Evolutionary conservation across 305 asterid species (phyloP).

Genomic region (Fraxinus paxiana): DNA sequence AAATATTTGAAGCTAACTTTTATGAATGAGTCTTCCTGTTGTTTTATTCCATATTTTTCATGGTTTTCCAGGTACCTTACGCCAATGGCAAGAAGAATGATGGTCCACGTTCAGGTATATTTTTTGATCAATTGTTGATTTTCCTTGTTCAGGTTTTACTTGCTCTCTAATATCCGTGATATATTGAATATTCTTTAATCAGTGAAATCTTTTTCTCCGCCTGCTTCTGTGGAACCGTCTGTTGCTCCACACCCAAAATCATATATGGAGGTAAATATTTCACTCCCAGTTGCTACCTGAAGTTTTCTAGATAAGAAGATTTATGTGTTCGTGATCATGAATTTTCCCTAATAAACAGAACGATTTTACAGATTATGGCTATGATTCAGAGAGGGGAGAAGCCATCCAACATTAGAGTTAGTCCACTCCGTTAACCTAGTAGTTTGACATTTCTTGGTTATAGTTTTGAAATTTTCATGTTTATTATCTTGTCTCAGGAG

Average conservation of each 20-base stretch:
- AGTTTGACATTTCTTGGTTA: background rate
- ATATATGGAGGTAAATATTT: conserved; percentile 70
- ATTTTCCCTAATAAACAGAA: background rate
- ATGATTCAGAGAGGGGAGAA: conserved; percentile 95
- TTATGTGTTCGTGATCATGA: background rate
- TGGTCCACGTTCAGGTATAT: conserved; percentile 59
- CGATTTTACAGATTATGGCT: conserved; percentile 62
- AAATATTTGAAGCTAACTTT: background rate
- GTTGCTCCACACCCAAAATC: conserved; percentile 78
- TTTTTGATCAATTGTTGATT: conserved; percentile 15
- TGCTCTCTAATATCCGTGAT: background rate
- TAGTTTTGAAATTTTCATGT: conserved; percentile 7
- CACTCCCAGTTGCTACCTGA: background rate
- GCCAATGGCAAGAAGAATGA: conserved; percentile 62
- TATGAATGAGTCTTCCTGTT: conserved; percentile 12
- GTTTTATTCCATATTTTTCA: conserved; percentile 17
- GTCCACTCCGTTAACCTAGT: conserved; percentile 20
- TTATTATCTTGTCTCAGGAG: conserved; percentile 49
- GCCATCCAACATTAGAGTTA: conserved; percentile 82
- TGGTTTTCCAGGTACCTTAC: conserved; percentile 64
- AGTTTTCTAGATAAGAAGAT: background rate
- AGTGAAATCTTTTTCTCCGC: conserved; percentile 73
- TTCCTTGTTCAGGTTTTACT: background rate
- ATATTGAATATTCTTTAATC: conserved; percentile 28
- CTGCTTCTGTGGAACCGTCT: conserved; percentile 64